Conservation (phyloP, 2,329 filamentous ascomycete species). For the Coccinonectria pachysandricola region DNA sequence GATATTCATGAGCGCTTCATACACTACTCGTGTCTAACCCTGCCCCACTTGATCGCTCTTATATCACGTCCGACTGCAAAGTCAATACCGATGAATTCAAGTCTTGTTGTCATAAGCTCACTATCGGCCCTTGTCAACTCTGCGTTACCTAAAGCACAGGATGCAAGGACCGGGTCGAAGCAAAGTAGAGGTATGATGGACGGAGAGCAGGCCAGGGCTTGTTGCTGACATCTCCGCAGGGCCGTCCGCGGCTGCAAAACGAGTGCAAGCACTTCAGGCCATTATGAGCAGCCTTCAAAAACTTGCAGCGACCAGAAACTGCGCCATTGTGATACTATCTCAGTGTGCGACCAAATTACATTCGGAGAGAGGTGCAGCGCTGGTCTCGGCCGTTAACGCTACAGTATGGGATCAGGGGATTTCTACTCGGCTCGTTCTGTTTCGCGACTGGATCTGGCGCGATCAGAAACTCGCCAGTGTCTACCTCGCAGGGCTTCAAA, state of each 20-base stretch:
- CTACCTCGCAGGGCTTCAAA: conserved; percentile 55
- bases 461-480: conserved; percentile 36
- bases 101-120: conserved; percentile 67
- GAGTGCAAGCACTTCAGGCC: conserved; percentile 44
- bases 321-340: conserved; percentile 66
- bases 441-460: conserved; percentile 61
- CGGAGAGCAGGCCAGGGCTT: conserved; percentile 3
- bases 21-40: conserved; percentile 44
- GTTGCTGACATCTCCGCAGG: conserved; percentile 17
- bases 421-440: conserved; percentile 63
- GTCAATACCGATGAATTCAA: conserved; percentile 52
- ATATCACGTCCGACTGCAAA: conserved; percentile 54
- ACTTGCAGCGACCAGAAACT: conserved; percentile 60
- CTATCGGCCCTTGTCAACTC: conserved; percentile 67
- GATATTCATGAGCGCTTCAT: conserved; percentile 26
- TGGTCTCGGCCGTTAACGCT: conserved; percentile 67
- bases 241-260: conserved; percentile 29
- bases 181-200: conserved; percentile 27
- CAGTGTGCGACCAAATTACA: conserved; percentile 79
- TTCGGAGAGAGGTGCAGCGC: conserved; percentile 51
- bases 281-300: conserved; percentile 64
- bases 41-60: conserved; percentile 67
- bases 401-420: conserved; percentile 73
- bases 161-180: conserved; percentile 28
- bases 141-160: conserved; percentile 56